Evolutionary conservation across 306 rosid species (phyloP), one percentile per base, ranked within the genome.

Genomic region (Glycine soja): DNA sequence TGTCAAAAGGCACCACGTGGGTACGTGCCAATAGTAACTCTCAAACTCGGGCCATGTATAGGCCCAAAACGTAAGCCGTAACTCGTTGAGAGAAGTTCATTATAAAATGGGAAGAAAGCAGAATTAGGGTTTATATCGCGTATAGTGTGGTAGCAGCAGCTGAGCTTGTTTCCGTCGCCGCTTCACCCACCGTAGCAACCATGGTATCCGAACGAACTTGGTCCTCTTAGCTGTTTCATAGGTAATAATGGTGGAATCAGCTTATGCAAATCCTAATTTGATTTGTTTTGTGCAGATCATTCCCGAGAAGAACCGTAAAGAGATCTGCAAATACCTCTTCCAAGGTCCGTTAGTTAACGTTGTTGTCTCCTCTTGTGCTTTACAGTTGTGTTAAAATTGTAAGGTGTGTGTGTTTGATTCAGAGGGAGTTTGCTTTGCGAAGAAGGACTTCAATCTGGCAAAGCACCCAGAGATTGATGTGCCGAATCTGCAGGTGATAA

Each of bases 391-490:
- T 24, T 24, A 0, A 24, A 24, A 24, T 24, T 24, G 30, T 24
- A 24, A 24, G 2, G 30, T 24, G 30, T 24, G 30, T 24, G 30
- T 24, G 30, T 24, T 24, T 24, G 30, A 24, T 24, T 24, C 30
- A 24, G 94, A 89, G 93, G 97, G 97, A 58, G 95, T 90, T 30
- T 90, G 93, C 82, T 89, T 2, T 80, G 97, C 94, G 5, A 90
- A 90, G 90, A 90, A 93, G 81, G 98, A 95, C 70, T 95, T 3
- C 78, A 95, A 93, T 74, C 73, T 95, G 65, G 90, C 98, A 0
- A 91, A 93, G 86, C 98, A 95, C 78, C 96, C 92, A 0, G 98
- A 95, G 2, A 93, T 95, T 13, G 99, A 95, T 64, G 99, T 93
- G 36, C 98, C 97, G 0, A 95, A 93, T 77, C 87, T 95, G 45